These are phyloP conservation scores for Coprinopsis marcescibilis DNA, from an alignment of 768 basidiomycete species.

Conservation along the genomic window DNA sequence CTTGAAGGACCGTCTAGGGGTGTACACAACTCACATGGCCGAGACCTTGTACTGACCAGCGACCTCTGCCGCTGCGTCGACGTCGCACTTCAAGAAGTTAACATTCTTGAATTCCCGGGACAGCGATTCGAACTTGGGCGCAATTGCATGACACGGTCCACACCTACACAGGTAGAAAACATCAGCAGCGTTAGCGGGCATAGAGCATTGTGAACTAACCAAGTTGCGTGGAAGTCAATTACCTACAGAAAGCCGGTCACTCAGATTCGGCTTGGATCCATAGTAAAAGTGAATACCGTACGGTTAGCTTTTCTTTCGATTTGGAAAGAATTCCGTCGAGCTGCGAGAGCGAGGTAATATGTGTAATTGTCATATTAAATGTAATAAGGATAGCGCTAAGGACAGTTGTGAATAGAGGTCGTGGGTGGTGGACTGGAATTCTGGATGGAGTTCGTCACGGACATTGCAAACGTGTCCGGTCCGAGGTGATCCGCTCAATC, in stretches of 20 bases:
- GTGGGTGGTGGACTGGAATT: not conserved
- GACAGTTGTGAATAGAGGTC: no score
- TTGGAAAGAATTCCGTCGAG: constrained; percentile 54
- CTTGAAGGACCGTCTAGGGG: not conserved
- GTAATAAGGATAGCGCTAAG: no score
- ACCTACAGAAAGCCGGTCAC: constrained; percentile 37
- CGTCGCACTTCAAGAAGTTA: constrained; percentile 82
- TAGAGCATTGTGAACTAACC: constrained; percentile 36
- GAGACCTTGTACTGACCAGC: constrained; percentile 55
- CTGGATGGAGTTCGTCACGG: not conserved
- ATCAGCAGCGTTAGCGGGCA: not conserved
- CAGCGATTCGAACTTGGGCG: constrained; percentile 66
- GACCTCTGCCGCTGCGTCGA: constrained; percentile 67
- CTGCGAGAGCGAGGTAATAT: constrained; percentile 57
- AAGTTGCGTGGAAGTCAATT: constrained; percentile 83
- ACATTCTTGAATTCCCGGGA: constrained; percentile 63
- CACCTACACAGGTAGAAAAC: constrained; percentile 49
- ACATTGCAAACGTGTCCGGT: not conserved
- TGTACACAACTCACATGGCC: constrained; percentile 54
- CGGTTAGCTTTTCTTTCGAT: constrained; percentile 60
- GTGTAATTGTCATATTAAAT: constrained; percentile 38
- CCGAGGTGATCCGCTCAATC: not conserved
- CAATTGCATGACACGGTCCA: constrained; percentile 80
- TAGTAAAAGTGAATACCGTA: constrained; percentile 22
- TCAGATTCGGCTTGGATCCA: constrained; percentile 2